Base-by-base conservation (phyloP, 2,329 filamentous ascomycete species). In the Monilinia vaccinii-corymbosi region DNA sequence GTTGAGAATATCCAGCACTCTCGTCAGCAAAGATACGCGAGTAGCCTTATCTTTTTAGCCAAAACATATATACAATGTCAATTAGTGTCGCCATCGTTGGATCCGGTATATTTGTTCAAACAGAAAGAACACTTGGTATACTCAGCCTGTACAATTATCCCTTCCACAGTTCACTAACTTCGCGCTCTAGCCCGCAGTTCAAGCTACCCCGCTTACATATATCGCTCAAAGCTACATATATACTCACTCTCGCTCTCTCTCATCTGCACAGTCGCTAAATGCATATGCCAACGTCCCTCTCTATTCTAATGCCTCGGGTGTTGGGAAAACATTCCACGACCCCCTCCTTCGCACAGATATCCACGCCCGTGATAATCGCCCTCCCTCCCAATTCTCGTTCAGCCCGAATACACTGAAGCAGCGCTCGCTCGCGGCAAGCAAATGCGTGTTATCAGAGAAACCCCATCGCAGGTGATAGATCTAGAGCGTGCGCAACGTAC, bases 41-140 rank as follows among this genome's bases (percentile, higher is more conserved):
- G 10, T 13, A 28, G 36, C 28, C 11, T 1, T 21, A 38, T 42
- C n/a, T 32, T 18, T 25, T 21, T n/a, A 55, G 2, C 25, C 13
- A 23, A 47, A 42, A 34, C 56, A 51, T 38, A 58, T 4, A 31
- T n/a, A 28, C n/a, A 68, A 72, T 71, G 71, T 63, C 75, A 31
- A 72, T 81, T 55, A 79, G 80, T 61, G 75, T 86, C 46, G 84
- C 84, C 48, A 77, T 87, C 60, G 78, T 87, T 57, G 84, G 84
- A 42, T 80, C 81, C 63, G 84, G 83, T 67, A 82, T 86, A 66
- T 86, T 86, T 66, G 81, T 80, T 65, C 79, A 78, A 67, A 78
- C 80, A 68, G 74, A 83, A 63, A 68, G 74, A 83, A 63, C 83
- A 85, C 66, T 74, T 85, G 63, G 79, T 81, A 67, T 49, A 73